Evolutionary conservation across 129 eudicot genomes (phyloP), one percentile per base, ranked within the genome.

Genomic region (Gnaphalium uliginosum): DNA sequence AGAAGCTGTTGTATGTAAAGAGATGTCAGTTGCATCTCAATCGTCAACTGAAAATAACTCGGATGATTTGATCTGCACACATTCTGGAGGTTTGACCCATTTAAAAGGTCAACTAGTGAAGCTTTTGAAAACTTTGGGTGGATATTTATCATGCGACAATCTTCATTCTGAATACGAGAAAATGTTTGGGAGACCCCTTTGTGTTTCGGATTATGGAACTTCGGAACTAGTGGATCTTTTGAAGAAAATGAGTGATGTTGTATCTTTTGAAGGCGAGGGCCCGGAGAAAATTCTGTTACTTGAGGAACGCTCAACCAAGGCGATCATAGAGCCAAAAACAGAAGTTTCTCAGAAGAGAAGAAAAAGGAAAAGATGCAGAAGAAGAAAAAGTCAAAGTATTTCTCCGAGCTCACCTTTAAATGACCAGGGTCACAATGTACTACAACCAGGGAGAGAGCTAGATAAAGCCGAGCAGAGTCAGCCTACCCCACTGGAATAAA

Each of bases 111-210:
- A 93, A 71, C 35, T 93, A 35, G 82, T 90, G 71, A 93, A 88
- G 85, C 81, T 93, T 72, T 90, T 93, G 62, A 90, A 93, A 68
- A 24, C 81, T 50, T 86, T 79, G 6, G 92, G 96, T 2, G 96
- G 96, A 13, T 71, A 79, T 69, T n/a, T 93, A 53, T 87, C 88
- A 10, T 93, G 7, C 60, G 8, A 17, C 90, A 96, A 25, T 77
- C 81, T 93, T 80, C 86, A 89, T 6, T 63, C 95, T 1, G 96
- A 90, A 27, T 93, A 93, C 85, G 94, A 89, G 72, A 93, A 88
- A 70, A 5, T 17, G 13, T 93, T 85, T 19, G 92, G 98, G 35
- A 80, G 92, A 69, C 95, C 95, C 78, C 88, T 93, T 54, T 90
- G 74, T 72, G 85, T 85, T 48, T 83, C 94, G 9, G 96, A 93